phyloP scores from a whole-genome alignment of 345 rosid species.

The Aquilaria sinensis region DNA sequence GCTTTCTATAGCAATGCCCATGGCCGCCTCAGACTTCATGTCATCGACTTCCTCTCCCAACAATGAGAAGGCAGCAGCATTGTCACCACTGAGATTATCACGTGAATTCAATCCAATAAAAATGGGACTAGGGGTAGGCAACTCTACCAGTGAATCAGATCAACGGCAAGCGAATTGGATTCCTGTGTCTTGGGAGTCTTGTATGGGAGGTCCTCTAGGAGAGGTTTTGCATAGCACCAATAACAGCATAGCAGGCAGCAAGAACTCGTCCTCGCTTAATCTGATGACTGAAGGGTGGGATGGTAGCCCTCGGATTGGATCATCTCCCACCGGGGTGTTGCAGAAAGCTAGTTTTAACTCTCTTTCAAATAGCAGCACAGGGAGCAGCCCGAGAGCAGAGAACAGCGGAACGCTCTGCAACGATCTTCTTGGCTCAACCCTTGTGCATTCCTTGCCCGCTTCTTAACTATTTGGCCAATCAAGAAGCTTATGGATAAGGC shows the following conservation, averaged over 20 bases:
- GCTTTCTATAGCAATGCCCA: slow-evolving; percentile 66
- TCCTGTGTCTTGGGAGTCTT: slow-evolving; percentile 45
- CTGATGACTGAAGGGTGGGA: slow-evolving; percentile 31
- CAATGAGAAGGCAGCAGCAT: slow-evolving; percentile 26
- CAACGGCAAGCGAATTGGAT: slow-evolving; percentile 42
- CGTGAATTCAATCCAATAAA: slow-evolving; percentile 36
- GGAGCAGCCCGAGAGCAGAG: slow-evolving; percentile 42
- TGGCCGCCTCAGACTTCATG: slow-evolving; percentile 33
- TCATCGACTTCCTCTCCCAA: slow-evolving; percentile 36
- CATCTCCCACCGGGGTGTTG: slow-evolving; percentile 61
- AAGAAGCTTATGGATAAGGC: background rate
- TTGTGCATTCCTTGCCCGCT: slow-evolving; percentile 21
- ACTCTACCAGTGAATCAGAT: slow-evolving; percentile 17
- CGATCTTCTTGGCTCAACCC: slow-evolving; percentile 20
- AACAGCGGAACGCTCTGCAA: slow-evolving; percentile 6
- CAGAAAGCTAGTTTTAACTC: slow-evolving; percentile 45
- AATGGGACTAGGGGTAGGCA: slow-evolving; percentile 30
- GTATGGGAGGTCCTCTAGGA: slow-evolving; percentile 64
- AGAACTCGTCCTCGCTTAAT: slow-evolving; percentile 23
- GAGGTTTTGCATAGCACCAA: slow-evolving; percentile 44
- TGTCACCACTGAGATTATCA: slow-evolving; percentile 48
- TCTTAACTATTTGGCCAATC: slow-evolving; percentile 1
- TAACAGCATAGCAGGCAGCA: slow-evolving; percentile 15
- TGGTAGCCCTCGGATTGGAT: slow-evolving; percentile 37
- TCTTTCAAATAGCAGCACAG: slow-evolving; percentile 60